Percentiles rank a stretch among this genome's conserved stretches.
phyloP scores from a whole-genome alignment of 164 flowering plant genomes.

The Vitis labrusca region DNA sequence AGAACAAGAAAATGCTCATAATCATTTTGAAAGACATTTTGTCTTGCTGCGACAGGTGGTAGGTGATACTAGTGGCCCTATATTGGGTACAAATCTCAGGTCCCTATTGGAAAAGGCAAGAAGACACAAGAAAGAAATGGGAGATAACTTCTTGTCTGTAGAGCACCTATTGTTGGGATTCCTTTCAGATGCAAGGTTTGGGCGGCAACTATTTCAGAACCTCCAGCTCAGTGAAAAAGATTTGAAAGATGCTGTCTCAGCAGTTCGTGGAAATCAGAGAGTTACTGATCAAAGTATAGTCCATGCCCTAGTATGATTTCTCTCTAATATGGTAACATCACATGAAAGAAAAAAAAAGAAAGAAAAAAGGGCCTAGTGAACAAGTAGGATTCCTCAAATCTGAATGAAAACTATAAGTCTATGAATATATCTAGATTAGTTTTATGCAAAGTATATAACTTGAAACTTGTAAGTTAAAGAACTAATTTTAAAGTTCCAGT shows the following conservation, averaged over 20 bases:
- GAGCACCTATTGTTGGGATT: conserved; percentile 86
- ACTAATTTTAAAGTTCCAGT: too few species aligned
- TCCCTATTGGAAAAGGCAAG: conserved; percentile 65
- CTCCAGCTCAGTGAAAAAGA: conserved; percentile 73
- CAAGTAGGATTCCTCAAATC: not conserved
- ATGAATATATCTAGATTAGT: too few species aligned
- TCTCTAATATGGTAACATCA: not conserved
- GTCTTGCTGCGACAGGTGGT: conserved; percentile 45
- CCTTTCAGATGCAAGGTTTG: conserved; percentile 78
- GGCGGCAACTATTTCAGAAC: conserved; percentile 67
- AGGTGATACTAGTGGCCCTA: conserved; percentile 78
- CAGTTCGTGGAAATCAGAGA: conserved; percentile 86
- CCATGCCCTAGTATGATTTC: not conserved
- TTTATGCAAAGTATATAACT: too few species aligned
- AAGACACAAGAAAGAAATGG: conserved; percentile 69
- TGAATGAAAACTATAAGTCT: not conserved
- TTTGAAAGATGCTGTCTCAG: conserved; percentile 79
- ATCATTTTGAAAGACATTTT: too few species aligned
- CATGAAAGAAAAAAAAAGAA: not conserved
- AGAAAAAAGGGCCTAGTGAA: too few species aligned
- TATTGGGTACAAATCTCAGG: conserved; percentile 60
- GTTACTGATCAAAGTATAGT: conserved; percentile 90
- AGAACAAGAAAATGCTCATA: too few species aligned
- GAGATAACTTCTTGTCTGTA: conserved; percentile 86
- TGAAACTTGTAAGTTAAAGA: too few species aligned